These are phyloP conservation scores for Chaetomiaceae sp. DNA, from an alignment of 2,329 filamentous ascomycete genomes.

Conservation along the genomic window DNA sequence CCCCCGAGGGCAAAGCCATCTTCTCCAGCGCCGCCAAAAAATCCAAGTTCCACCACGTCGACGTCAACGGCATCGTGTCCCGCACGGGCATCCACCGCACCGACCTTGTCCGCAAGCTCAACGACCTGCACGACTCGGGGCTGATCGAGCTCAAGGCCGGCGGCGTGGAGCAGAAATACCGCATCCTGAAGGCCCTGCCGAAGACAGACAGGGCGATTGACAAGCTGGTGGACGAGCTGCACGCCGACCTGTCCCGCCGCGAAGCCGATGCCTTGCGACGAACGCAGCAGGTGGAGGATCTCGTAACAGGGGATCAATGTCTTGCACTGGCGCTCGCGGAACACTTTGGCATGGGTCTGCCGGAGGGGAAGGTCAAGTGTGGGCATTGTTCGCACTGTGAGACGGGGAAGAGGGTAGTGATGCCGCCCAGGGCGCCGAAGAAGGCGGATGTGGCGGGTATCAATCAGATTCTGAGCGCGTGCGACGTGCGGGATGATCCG, in stretches of 20 bases:
- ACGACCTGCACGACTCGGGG: slow-evolving; percentile 45
- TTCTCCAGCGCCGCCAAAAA: slow-evolving; percentile 32
- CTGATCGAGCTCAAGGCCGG: slow-evolving; percentile 45
- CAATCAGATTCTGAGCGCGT: slow-evolving; percentile 36
- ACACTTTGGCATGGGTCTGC: slow-evolving; percentile 52
- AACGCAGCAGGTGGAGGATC: slow-evolving; percentile 43
- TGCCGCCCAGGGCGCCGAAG: slow-evolving; percentile 30
- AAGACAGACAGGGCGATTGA: slow-evolving; percentile 35
- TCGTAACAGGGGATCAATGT: slow-evolving; percentile 47
- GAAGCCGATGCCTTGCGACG: slow-evolving; percentile 50
- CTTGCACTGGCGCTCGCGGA: slow-evolving; percentile 46
- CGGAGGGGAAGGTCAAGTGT: slow-evolving; percentile 39
- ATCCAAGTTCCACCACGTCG: slow-evolving; percentile 38
- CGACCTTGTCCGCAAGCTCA: slow-evolving; percentile 49
- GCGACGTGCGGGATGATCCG: slow-evolving; percentile 48
- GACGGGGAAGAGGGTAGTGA: slow-evolving; percentile 33
- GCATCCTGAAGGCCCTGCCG: slow-evolving; percentile 43
- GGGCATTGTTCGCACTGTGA: slow-evolving; percentile 50
- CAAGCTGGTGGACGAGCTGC: slow-evolving; percentile 40
- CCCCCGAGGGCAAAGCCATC: slow-evolving; percentile 40
- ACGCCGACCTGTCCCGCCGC: slow-evolving; percentile 43
- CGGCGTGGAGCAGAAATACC: slow-evolving; percentile 49
- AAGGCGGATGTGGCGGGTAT: slow-evolving; percentile 29
- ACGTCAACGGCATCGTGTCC: slow-evolving; percentile 37
- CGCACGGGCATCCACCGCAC: slow-evolving; percentile 27